Base-by-base conservation (phyloP, 116 monocot genomes). In the Iris pallida region DNA sequence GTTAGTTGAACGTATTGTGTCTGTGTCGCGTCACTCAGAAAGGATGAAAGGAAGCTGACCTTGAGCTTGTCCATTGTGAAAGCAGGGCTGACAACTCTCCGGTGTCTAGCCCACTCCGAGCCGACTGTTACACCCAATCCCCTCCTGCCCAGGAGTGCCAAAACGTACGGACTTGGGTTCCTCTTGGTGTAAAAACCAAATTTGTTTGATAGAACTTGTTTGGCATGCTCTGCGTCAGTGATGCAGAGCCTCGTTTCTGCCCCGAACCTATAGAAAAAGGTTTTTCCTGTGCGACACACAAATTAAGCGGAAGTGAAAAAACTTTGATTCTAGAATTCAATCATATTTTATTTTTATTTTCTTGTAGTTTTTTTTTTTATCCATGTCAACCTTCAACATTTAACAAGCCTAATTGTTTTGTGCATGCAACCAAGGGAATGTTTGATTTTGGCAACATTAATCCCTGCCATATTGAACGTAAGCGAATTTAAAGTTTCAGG, bases 11-110 rank as follows among this genome's bases (percentile, higher is more conserved):
- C 3, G 30, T 30, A 30, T 30, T 1, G 30, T 30, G 30, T 30
- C 30, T 30, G 30, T 30, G 30, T 30, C 3, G 30, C 30, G 30
- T 30, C 30, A 30, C 30, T 30, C 30, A 30, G 30, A 30, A 30
- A 30, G 30, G 30, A 30, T 30, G 30, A 30, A 30, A 51, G 13
- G 49, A 7, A 13, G 2, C 13, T 72, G 5, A 88, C 88, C 81
- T 88, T 84, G 63, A 88, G 72, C 63, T 84, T 88, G 56, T 84
- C 85, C 47, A 74, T 79, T 53, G 72, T 73, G 79, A 88, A 85
- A 20, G 82, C 88, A 30, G 88, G 88, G 60, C 48, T 79, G 42
- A 88, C 67, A 8, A 82, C 68, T 5, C 85, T 70, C 6, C 82
- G 17, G 51, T 88, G 88, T 13, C 88, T 76, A 1, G 53, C 79